These are phyloP conservation scores for Raffaelea arxii DNA, from an alignment of 2,329 filamentous ascomycete genomes.

Conservation along the genomic window DNA sequence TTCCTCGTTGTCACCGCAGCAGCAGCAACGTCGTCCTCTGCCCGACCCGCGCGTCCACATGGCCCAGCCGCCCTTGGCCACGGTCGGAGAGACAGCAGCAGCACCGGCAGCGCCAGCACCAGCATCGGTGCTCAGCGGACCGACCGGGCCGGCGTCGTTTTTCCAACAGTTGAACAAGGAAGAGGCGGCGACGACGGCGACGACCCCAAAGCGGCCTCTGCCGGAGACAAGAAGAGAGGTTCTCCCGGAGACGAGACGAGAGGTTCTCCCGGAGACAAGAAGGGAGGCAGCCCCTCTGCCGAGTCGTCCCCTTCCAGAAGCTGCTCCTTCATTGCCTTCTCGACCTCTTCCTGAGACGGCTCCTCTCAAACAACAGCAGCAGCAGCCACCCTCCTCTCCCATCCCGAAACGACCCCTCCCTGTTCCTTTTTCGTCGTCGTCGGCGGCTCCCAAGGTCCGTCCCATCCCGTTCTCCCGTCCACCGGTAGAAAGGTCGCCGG, in stretches of 20 bases:
- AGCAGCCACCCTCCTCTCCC: neutral
- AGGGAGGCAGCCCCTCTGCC: too few relatives aligned
- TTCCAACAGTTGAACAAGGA: too few relatives aligned
- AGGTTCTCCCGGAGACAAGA: too few relatives aligned
- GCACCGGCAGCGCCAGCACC: slow-evolving; percentile 1
- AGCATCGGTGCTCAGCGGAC: slow-evolving; percentile 3
- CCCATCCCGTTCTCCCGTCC: neutral
- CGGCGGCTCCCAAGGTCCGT: slow-evolving; percentile 28
- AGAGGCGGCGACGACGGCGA: slow-evolving; percentile 25
- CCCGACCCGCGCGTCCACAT: slow-evolving; percentile 24
- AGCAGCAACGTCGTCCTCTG: slow-evolving; percentile 27
- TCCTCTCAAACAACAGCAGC: slow-evolving; percentile 14
- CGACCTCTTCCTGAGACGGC: too few relatives aligned
- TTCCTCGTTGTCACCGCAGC: slow-evolving; percentile 10
- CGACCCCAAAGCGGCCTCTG: slow-evolving; percentile 27
- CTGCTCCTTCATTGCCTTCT: too few relatives aligned
- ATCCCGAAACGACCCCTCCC: neutral
- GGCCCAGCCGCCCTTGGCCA: too few relatives aligned
- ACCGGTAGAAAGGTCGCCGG: too few relatives aligned
- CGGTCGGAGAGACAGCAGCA: too few relatives aligned
- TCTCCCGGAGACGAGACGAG: too few relatives aligned
- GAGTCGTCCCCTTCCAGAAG: too few relatives aligned
- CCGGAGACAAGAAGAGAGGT: slow-evolving; percentile 39
- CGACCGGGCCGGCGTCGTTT: neutral
- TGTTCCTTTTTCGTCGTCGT: neutral